Base-by-base conservation (phyloP, 805 yeast genomes). In the Lachancea thermotolerans region DNA sequence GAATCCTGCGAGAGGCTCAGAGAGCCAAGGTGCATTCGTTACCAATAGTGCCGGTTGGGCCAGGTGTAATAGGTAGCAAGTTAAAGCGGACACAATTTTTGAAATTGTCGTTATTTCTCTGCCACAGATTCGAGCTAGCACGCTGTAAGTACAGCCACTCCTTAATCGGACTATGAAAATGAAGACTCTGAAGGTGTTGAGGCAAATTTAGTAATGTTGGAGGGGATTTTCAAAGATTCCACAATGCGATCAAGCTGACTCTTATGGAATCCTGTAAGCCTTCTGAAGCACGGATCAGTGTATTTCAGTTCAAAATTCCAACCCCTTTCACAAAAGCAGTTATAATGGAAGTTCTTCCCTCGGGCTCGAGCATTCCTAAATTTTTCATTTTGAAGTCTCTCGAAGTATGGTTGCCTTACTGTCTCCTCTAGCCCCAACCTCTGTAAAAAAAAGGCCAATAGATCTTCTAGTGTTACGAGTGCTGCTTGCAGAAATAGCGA, bases 261-360 rank as follows among this genome's bases (percentile, higher is more conserved):
- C 41, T 38, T 38, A 29, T 30, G 34, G 28, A 38, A 28, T 6
- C 41, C 41, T 29, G 35, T 14, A 14, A 38, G 21, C 28, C 16
- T 38, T 9, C 35, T 14, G 12, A 29, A 38, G 4, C 14, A n/a
- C 17, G 10, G 35, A 34, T 38, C 35, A 12, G 41, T 29, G 32
- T 29, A 38, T 27, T 30, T 38, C 25, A 38, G 21, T 30, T 11
- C n/a, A 29, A 38, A 38, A 15, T n/a, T 30, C 10, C 35, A 27
- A 15, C 41, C 41, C 14, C 41, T 29, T 16, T 38, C 41, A 16
- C 28, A 38, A 15, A 15, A 12, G 33, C 10, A 27, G 14, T 38
- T 38, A 29, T 38, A 29, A 28, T 35, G 34, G 21, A 38, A 38
- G 12, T 14, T 38, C 16, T 38, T 28, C 10, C 34, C 41, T 30